These are phyloP conservation scores for Ophioceras dolichostomum DNA, from an alignment of 2,329 filamentous ascomycete genomes.

Conservation along the genomic window DNA sequence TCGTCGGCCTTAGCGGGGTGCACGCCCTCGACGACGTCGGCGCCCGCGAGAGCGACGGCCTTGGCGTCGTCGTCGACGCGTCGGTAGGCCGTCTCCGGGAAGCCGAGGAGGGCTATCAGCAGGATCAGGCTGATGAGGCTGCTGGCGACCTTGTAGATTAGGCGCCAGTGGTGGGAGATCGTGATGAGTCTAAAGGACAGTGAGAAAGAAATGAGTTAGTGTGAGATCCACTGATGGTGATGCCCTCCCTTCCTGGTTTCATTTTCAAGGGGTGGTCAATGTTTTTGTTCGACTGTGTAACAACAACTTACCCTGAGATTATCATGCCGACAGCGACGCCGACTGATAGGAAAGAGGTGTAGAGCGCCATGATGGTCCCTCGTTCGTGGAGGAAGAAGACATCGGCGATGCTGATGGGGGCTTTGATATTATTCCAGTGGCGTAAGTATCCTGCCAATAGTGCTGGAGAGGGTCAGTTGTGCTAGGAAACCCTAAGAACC, in stretches of 20 bases:
- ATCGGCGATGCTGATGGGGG: conserved; percentile 40
- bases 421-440: too few species aligned
- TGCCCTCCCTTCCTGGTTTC: too few species aligned
- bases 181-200: conserved; percentile 31
- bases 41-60: too few species aligned
- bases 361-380: conserved; percentile 35
- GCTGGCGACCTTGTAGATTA: conserved; percentile 37
- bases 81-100: conserved; percentile 40
- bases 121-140: conserved; percentile 36
- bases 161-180: conserved; percentile 33
- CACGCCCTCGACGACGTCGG: too few species aligned
- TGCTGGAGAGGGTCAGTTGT: conserved; percentile 15
- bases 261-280: too few species aligned
- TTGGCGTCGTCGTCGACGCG: too few species aligned
- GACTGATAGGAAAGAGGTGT: conserved; percentile 25
- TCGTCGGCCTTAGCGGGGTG: too few species aligned
- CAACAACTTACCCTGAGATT: conserved; percentile 24
- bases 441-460: too few species aligned
- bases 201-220: too few species aligned
- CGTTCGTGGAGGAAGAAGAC: conserved; percentile 46
- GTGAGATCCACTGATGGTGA: too few species aligned
- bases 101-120: conserved; percentile 35
- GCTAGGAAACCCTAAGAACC: conserved; percentile 5
- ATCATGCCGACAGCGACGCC: conserved; percentile 30
- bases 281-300: too few species aligned